Conservation (phyloP, 108 stramenopile species). For the Pseudonitzschia multistriata region DNA sequence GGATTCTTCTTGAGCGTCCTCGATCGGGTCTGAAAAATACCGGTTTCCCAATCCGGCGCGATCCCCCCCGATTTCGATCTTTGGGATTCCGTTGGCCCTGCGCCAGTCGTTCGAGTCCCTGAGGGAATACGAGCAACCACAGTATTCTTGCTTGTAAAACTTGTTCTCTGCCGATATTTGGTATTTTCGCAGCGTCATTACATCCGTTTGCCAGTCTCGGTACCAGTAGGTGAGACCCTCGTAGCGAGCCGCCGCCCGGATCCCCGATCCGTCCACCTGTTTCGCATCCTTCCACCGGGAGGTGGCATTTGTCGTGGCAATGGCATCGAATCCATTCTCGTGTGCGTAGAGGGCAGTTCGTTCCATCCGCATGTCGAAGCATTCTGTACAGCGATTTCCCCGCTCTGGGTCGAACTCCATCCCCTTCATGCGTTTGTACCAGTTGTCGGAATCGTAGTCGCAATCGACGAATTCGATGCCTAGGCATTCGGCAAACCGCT, state of each 20-base stretch:
- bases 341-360: constrained; percentile 57
- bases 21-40: constrained; percentile 55
- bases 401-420: constrained; percentile 63
- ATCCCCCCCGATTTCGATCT: constrained; percentile 55
- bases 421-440: constrained; percentile 52
- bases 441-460: constrained; percentile 57
- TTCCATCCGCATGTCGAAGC: constrained; percentile 72
- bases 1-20: constrained; percentile 60
- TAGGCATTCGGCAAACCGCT: constrained; percentile 38
- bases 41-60: constrained; percentile 53
- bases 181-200: constrained; percentile 60
- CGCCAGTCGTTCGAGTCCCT: constrained; percentile 59
- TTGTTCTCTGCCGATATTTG: constrained; percentile 42
- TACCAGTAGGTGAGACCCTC: constrained; percentile 44
- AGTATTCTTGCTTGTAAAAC: constrained; percentile 72
- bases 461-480: constrained; percentile 54
- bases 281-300: constrained; percentile 57
- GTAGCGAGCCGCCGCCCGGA: constrained; percentile 42
- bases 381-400: constrained; percentile 52
- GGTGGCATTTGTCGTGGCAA: constrained; percentile 65
- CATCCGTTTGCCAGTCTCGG: constrained; percentile 52
- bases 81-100: constrained; percentile 53
- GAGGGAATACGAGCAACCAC: constrained; percentile 57
- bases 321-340: constrained; percentile 56
- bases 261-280: constrained; percentile 51